Conservation (phyloP, 192 early-diverging fungal genomes). For the Backusella morwellensis region DNA sequence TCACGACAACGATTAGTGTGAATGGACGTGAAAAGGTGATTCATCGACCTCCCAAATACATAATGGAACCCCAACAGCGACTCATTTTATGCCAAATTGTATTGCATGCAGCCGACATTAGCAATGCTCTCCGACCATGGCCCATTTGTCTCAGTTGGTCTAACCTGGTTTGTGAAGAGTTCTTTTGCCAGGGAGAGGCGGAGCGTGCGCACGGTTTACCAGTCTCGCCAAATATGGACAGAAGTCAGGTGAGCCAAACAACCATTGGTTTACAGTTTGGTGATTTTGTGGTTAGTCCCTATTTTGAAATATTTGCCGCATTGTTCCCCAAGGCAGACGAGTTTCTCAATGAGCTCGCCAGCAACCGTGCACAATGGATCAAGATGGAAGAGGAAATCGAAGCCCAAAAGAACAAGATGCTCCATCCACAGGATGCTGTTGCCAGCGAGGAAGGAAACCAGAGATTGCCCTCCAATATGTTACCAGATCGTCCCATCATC, state of each 20-base stretch:
- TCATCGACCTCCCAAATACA: constrained; percentile 11
- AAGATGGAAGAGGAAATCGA: constrained; percentile 28
- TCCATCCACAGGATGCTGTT: neutral
- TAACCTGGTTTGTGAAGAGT: constrained; percentile 82
- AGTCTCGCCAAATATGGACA: constrained; percentile 90
- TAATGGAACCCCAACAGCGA: constrained; percentile 50
- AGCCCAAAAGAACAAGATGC: neutral
- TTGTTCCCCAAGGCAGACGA: constrained; percentile 67
- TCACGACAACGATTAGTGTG: neutral
- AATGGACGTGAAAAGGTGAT: constrained; percentile 7
- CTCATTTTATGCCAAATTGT: constrained; percentile 63
- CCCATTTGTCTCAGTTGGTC: constrained; percentile 87
- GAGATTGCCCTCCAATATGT: constrained; percentile 6
- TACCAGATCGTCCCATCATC: constrained; percentile 18
- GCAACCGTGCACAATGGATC: constrained; percentile 60
- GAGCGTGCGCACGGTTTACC: constrained; percentile 75
- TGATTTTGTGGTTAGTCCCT: constrained; percentile 84
- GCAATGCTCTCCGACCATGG: constrained; percentile 85
- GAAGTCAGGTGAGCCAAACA: constrained; percentile 62
- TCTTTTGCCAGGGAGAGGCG: constrained; percentile 83
- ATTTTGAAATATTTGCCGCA: constrained; percentile 79
- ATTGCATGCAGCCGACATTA: constrained; percentile 89
- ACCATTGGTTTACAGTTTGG: constrained; percentile 82
- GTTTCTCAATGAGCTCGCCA: constrained; percentile 53
- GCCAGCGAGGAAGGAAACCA: neutral